phyloP scores from a whole-genome alignment of 2,329 filamentous ascomycete genomes.

The Calonectria henricotiae region DNA sequence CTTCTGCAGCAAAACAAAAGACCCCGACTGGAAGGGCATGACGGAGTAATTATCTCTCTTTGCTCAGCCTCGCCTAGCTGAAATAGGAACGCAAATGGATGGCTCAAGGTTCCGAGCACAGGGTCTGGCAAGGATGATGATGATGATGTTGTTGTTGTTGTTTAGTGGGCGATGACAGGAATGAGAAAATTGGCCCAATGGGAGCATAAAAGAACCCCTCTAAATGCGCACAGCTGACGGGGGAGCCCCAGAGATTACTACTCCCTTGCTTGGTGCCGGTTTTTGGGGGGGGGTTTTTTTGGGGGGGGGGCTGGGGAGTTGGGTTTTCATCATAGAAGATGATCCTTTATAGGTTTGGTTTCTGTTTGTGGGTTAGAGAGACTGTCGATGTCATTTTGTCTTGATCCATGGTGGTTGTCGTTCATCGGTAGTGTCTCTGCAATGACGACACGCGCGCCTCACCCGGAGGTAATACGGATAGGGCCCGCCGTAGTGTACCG shows the following conservation, averaged over 20 bases:
- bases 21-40: too few species aligned
- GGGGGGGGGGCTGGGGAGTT: too few species aligned
- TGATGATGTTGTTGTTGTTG: not conserved
- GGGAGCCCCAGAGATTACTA: too few species aligned
- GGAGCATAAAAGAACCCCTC: not conserved
- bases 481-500: not conserved
- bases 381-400: slow-evolving; percentile 4
- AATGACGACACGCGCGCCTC: too few species aligned
- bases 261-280: too few species aligned
- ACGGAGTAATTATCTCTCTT: not conserved
- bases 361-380: too few species aligned
- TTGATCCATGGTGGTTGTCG: not conserved
- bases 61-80: not conserved
- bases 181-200: not conserved
- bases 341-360: too few species aligned
- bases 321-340: not conserved
- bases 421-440: too few species aligned
- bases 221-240: too few species aligned
- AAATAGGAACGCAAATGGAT: not conserved
- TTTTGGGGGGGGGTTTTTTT: too few species aligned
- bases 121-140: not conserved
- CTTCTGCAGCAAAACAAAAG: too few species aligned
- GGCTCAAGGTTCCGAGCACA: not conserved
- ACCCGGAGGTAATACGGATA: not conserved
- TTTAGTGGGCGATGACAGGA: not conserved